phyloP scores from a whole-genome alignment of 371 early-diverging fungal genomes.

The Spraguea lophii region DNA sequence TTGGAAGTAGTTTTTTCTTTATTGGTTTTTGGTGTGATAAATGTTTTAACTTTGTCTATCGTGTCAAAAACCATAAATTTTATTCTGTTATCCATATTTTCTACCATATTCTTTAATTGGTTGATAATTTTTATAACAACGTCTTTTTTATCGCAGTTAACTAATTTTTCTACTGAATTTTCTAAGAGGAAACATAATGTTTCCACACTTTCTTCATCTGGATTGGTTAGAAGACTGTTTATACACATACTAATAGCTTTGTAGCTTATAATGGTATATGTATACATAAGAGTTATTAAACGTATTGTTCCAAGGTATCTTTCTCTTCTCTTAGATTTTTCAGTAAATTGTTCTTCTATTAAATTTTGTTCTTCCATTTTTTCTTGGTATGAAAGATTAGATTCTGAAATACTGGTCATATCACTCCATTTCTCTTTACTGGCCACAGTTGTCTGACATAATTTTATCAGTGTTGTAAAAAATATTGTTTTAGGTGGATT shows the following conservation, averaged over 20 bases:
- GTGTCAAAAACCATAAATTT: conserved; percentile 12
- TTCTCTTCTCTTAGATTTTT: conserved; percentile 9
- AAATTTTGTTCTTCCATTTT: not conserved
- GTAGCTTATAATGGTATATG: conserved; percentile 9
- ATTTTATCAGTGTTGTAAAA: conserved; percentile 26
- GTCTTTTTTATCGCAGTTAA: conserved; percentile 1
- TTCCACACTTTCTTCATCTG: conserved; percentile 19
- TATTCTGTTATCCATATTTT: conserved; percentile 15
- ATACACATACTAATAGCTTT: conserved; percentile 4
- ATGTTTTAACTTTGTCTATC: conserved; percentile 10
- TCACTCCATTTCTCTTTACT: conserved; percentile 18
- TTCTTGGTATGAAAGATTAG: conserved; percentile 7
- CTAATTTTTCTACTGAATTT: conserved; percentile 9
- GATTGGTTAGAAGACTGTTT: conserved; percentile 3
- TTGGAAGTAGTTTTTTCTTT: no score
- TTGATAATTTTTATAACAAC: conserved; percentile 6
- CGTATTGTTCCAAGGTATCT: conserved; percentile 21
- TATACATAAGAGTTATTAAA: conserved; percentile 16
- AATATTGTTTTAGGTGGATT: conserved; percentile 24
- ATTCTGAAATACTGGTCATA: not conserved
- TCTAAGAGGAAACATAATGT: conserved; percentile 17
- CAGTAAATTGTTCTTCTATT: conserved; percentile 16
- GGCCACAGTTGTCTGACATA: conserved; percentile 6
- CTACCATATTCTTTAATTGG: conserved; percentile 4
- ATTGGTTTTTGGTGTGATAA: no score